A percentile compares a stretch with the other conserved stretches of the same genome.
These are phyloP conservation scores for Albophoma yamanashiensis DNA, from an alignment of 2,329 filamentous ascomycete genomes.

Conservation along the genomic window DNA sequence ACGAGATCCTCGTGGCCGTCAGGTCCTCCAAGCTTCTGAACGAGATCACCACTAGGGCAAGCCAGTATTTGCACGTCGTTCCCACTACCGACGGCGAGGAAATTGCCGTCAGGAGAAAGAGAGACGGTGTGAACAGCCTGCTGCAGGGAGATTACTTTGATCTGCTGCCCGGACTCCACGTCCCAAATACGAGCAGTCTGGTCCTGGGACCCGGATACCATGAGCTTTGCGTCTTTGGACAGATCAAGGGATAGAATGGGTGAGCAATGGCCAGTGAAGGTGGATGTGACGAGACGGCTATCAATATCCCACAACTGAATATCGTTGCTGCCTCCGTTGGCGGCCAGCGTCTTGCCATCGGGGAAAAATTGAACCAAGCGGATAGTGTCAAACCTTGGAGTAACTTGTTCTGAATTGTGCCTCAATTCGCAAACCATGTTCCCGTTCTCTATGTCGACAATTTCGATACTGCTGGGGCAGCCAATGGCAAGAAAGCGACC, in stretches of 20 bases:
- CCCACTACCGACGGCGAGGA: neutral
- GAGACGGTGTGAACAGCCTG: neutral
- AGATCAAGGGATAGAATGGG: neutral
- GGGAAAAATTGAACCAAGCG: neutral
- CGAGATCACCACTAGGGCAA: neutral
- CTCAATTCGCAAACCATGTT: neutral
- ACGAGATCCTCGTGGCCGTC: neutral
- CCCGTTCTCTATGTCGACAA: neutral
- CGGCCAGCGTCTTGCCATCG: neutral
- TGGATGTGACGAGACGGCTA: neutral
- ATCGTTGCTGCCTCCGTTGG: neutral
- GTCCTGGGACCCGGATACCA: neutral
- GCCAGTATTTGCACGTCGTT: neutral
- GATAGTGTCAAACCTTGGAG: neutral
- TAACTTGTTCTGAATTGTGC: neutral
- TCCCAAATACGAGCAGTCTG: neutral
- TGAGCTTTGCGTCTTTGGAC: neutral
- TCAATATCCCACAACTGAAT: neutral
- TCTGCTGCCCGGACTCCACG: neutral
- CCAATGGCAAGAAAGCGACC: neutral
- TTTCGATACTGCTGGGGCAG: neutral
- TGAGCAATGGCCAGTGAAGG: neutral
- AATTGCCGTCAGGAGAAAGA: neutral
- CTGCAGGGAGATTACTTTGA: neutral
- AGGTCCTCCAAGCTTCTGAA: neutral